Percentiles rank a stretch among this genome's conserved stretches.
Evolutionary conservation across 129 eudicot species (phyloP).

Genomic region (Escallonia rubra): DNA sequence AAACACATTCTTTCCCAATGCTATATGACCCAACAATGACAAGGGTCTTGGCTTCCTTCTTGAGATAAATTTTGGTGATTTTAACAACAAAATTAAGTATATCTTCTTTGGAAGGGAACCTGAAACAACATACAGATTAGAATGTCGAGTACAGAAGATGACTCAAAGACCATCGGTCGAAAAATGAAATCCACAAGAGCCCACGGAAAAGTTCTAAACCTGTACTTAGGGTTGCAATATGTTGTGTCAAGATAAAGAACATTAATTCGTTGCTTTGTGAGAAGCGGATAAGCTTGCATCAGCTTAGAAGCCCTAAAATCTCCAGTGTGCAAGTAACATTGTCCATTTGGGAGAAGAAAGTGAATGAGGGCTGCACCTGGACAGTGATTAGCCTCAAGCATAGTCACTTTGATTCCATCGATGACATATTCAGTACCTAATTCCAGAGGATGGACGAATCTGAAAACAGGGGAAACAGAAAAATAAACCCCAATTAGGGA

Average conservation of each 20-base stretch:
- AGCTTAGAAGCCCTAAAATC: conserved; percentile 44
- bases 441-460: conserved; percentile 33
- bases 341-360: conserved; percentile 36
- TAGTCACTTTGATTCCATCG: conserved; percentile 34
- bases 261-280: conserved; percentile 21
- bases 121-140: conserved; percentile 5
- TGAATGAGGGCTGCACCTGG: conserved; percentile 47
- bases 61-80: conserved; percentile 19
- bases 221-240: conserved; percentile 46
- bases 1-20: conserved; percentile 44
- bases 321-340: conserved; percentile 37
- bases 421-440: conserved; percentile 25
- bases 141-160: not conserved
- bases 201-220: conserved; percentile 12
- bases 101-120: conserved; percentile 40
- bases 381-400: conserved; percentile 55
- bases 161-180: not conserved
- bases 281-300: conserved; percentile 38
- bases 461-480: conserved; percentile 3
- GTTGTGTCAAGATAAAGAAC: conserved; percentile 46
- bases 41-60: conserved; percentile 27
- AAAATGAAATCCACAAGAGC: not conserved
- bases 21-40: conserved; percentile 43
- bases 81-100: conserved; percentile 26
- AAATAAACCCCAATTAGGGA: not conserved